phyloP scores from a whole-genome alignment of 2,329 filamentous ascomycete genomes.

The Sporothrix euskadiensis region DNA sequence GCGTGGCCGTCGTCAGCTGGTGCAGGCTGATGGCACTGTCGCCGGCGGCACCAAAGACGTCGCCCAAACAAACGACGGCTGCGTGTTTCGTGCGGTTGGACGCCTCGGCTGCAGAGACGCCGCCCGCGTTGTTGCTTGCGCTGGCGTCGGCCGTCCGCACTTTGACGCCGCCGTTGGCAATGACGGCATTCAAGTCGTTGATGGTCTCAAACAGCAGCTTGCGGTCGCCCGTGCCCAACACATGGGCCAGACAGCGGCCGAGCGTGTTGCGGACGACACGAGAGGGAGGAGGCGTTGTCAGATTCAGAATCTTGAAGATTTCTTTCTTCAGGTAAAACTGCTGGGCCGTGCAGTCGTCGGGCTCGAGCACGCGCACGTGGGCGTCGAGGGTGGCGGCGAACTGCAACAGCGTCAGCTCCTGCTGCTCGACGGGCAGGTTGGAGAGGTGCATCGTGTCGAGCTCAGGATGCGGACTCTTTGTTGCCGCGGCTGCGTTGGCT shows the following conservation, averaged over 20 bases:
- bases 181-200: slow-evolving; percentile 75
- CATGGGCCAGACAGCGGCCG: slow-evolving; percentile 77
- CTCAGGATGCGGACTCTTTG: slow-evolving; percentile 63
- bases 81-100: slow-evolving; percentile 72
- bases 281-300: slow-evolving; percentile 77
- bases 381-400: slow-evolving; percentile 81
- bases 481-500: slow-evolving; percentile 36
- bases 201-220: slow-evolving; percentile 93
- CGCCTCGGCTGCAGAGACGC: slow-evolving; percentile 64
- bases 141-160: slow-evolving; percentile 63
- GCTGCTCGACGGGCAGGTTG: slow-evolving; percentile 86
- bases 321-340: slow-evolving; percentile 93
- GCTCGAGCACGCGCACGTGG: slow-evolving; percentile 72
- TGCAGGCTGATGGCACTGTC: slow-evolving; percentile 89
- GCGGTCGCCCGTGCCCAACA: slow-evolving; percentile 82
- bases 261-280: slow-evolving; percentile 88
- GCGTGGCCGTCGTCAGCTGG: slow-evolving; percentile 67
- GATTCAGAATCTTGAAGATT: slow-evolving; percentile 86
- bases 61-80: slow-evolving; percentile 80
- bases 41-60: slow-evolving; percentile 87
- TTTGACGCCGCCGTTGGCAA: slow-evolving; percentile 69
- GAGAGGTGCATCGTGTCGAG: slow-evolving; percentile 90
- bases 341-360: slow-evolving; percentile 81
- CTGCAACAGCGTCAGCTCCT: slow-evolving; percentile 88
- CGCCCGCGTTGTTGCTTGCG: slow-evolving; percentile 52